phyloP scores from a whole-genome alignment of 2,329 filamentous ascomycete species.

The Diaporthe sp. region DNA sequence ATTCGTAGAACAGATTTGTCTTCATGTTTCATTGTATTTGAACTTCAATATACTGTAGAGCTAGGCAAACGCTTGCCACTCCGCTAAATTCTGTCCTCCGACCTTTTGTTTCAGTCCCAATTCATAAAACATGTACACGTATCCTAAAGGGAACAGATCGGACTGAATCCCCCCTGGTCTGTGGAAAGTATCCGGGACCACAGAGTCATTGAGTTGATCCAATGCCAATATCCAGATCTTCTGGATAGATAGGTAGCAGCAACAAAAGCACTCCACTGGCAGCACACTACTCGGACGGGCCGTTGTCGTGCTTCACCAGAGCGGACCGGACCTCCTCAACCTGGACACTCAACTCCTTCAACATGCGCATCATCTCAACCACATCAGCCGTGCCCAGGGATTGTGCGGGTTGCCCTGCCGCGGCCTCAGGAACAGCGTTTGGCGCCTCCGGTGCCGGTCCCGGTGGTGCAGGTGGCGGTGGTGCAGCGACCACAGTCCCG shows the following conservation, averaged over 20 bases:
- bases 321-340: constrained; percentile 34
- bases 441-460: background rate
- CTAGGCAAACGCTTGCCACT: too few species aligned
- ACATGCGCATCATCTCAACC: constrained; percentile 32
- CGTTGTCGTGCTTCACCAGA: constrained; percentile 32
- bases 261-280: background rate
- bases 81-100: background rate
- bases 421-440: background rate
- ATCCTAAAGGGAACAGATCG: background rate
- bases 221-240: background rate
- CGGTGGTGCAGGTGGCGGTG: background rate
- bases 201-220: background rate
- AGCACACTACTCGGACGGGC: background rate
- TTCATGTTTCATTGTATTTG: background rate
- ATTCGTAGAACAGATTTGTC: background rate
- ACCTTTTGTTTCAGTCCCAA: background rate
- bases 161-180: background rate
- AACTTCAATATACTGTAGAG: background rate
- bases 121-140: background rate
- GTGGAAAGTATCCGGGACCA: background rate
- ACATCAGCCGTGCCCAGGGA: background rate
- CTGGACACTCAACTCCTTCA: constrained; percentile 35
- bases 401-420: background rate
- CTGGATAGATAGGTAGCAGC: background rate
- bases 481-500: background rate